Base-by-base conservation (phyloP, 2,329 filamentous ascomycete genomes). In the Exophiala bonariae region DNA sequence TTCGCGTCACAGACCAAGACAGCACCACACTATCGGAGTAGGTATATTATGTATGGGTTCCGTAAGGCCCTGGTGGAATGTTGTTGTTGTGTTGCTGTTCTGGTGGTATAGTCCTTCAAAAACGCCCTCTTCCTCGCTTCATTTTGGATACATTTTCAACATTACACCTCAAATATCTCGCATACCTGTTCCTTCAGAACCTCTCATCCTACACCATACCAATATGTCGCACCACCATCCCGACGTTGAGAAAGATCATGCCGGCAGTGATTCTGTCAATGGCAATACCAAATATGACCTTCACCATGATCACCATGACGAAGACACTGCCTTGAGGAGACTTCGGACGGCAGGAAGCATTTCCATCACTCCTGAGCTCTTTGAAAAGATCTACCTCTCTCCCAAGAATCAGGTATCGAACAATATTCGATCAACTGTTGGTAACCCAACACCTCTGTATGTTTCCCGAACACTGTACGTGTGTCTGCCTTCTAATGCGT, bases 291-390 rank as follows among this genome's bases (percentile, higher is more conserved):
- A 37, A 44, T 59, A 59, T 44, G 55, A 61, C 38, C 50, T 61
- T 28, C 57, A 59, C 26, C 55, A 61, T 36, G 51, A 59, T 19
- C 45, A 54, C 34, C 57, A 59, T 32, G 54, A 55, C 49, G 41
- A 43, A 8, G 58, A 61, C 19, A 55, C 53, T 44, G 73, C 73
- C 6, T 54, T 76, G 47, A 63, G 61, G 46, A 66, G 67, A 38
- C 73, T 76, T 54, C 66, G 70, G 22, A 80, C 77, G 1, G 74
- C 76, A 20, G 77, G 77, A 49, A 77, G 74, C 60, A 70, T 66
- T 17, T 62, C 62, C 3, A 61, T 66, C 17, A 59, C 61, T 8
- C 61, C 63, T 0, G 63, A 66, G 50, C 63, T 64, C 41, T 66
- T 66, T 37, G 63, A 66, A 53, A 66, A 60, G 55, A 60, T 66